Evolutionary conservation across 2,329 filamentous ascomycete species (phyloP), one percentile per base, ranked within the genome.

Genomic region (Onygenales sp.): DNA sequence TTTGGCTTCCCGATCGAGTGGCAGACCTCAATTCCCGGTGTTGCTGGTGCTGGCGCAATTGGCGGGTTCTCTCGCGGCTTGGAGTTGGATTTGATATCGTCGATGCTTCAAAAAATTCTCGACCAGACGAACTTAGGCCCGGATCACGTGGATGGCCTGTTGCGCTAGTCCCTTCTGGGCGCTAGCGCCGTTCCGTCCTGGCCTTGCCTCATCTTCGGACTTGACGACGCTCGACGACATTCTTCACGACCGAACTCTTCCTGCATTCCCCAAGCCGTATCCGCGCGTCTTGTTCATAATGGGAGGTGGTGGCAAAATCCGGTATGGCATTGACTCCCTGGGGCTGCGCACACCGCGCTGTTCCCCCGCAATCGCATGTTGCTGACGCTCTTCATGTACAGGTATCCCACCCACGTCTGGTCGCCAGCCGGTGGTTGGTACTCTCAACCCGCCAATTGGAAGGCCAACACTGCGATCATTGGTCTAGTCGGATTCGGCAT

Each of bases 361-460:
- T 54, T 46, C 54, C 50, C 56, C 54, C 55, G 33, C 59, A 55
- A 63, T 51, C 39, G 35, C 21, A 33, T 14, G 8, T 60, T 14
- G 21, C 53, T 54, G 45, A 55, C 44, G 11, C 14, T 14, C 14
- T 55, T 52, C 13, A n/a, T 27, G n/a, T 27, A 32, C 46, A 95
- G 89, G 68, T 95, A 95, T 75, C 91, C 90, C 72, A 96, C 95
- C 80, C 92, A 98, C 80, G 89, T 98, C 80, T 98, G 93, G 93
- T 97, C 93, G 67, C 93, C 93, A 58, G 80, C 92, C 60, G 93
- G 93, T 80, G 93, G 93, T 74, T 98, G 93, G 93, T 98, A 98
- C 75, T 77, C 86, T 52, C 92, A 95, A 71, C 93, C 93, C 52
- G 78, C 81, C 62, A 98, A 98, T 80, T 98, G 93, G 93, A 93